A percentile compares a stretch with the other conserved stretches of the same genome.
Conservation (phyloP, 2,329 filamentous ascomycete genomes). For the Ophiostoma triangulosporum region DNA sequence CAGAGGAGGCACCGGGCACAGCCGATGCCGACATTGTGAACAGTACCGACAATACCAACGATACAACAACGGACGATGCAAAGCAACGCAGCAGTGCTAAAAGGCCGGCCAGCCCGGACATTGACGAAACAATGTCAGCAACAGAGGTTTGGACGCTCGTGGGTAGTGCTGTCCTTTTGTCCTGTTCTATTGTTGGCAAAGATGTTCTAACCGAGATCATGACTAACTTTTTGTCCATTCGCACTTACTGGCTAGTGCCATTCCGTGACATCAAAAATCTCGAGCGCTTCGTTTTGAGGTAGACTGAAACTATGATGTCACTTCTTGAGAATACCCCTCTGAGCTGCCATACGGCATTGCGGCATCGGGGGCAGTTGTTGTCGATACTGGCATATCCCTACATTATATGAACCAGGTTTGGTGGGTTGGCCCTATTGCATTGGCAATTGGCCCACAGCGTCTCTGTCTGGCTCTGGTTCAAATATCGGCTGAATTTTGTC, state of each 20-base stretch:
- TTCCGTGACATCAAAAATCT: not conserved
- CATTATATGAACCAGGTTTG: conserved; percentile 1
- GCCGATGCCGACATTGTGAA: not conserved
- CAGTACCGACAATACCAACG: not conserved
- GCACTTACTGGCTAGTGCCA: not conserved
- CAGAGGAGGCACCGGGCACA: not conserved
- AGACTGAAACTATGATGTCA: not conserved
- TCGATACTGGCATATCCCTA: not conserved
- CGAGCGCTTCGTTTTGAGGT: not conserved
- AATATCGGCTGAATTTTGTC: not conserved
- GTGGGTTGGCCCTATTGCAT: not conserved
- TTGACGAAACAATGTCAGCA: not conserved
- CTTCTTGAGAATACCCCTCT: not conserved
- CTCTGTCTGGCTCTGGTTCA: not conserved
- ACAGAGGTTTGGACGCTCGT: not conserved
- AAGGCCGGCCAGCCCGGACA: not conserved
- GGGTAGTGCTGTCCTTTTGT: not conserved
- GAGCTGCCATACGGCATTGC: not conserved
- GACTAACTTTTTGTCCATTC: not conserved
- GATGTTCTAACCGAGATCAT: not conserved
- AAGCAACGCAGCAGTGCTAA: not conserved
- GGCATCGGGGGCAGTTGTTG: not conserved
- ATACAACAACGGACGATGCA: not conserved
- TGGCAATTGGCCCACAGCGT: not conserved
- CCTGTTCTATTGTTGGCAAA: not conserved